Evolutionary conservation across 1,284 basidiomycete genomes (phyloP), one percentile per base, ranked within the genome.

Genomic region (Pseudozyma flocculosa): DNA sequence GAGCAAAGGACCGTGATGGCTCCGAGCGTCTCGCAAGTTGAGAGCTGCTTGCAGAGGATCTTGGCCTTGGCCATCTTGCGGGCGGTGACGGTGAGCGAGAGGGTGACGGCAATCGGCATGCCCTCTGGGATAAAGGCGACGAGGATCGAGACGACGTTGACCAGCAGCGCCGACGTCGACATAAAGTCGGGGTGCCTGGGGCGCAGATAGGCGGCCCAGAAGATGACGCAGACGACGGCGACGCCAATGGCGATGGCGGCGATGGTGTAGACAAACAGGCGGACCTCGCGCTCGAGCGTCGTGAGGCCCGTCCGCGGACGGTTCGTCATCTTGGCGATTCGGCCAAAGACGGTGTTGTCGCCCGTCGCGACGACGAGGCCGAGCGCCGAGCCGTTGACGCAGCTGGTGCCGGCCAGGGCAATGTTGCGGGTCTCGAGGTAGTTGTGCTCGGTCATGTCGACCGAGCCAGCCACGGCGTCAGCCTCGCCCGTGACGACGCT

Each of bases 1-100:
- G 86, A 87, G 18, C 86, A 86, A 19, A 88, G 79, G 21, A 87
- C 81, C 0, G 85, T 87, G 44, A 86, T 81, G 1, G 81, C 79
- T 0, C 85, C 85, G 23, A 88, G 81, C 2, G 87, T 88, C 75
- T 88, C 87, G 60, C 85, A 84, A 0, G 84, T 85, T 43, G 84
- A 82, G 48, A 86, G 79, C 54, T 82, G 82, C 67, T 13, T 88
- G 85, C 51, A 85, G 83, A 76, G 80, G 1, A 88, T 86, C 58
- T 87, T 86, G 72, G 86, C 84, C 21, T 82, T 82, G 1, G 85
- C 85, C 86, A 88, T 87, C 40, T 86, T 81, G 75, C 86, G 86
- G 3, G 87, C 87, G 1, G 86, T 86, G 44, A 87, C 86, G 2
- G 86, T 86, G 4, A 88, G 75, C 51, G 87, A 78, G 10, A 88